Conservation (phyloP, 495 filamentous ascomycete species). For the Haplographium delicatum region DNA sequence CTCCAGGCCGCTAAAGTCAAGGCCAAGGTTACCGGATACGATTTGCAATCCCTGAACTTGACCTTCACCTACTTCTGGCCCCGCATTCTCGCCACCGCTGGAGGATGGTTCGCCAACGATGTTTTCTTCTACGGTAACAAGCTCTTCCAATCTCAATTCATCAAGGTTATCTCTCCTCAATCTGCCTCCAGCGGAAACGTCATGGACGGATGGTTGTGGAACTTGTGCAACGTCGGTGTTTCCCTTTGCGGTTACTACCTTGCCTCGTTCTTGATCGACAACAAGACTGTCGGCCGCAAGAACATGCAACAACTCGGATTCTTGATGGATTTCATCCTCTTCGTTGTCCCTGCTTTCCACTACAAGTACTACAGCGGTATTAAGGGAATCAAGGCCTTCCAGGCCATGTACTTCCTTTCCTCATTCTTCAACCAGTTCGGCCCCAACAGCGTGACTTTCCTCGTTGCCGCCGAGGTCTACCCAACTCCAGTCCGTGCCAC, state of each 20-base stretch:
- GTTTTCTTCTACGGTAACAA: slow-evolving; percentile 98
- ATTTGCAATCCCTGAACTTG: slow-evolving; percentile 67
- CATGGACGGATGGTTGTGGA: slow-evolving; percentile 82
- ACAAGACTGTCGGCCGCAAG: slow-evolving; percentile 78
- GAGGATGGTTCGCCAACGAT: slow-evolving; percentile 87
- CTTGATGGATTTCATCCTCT: slow-evolving; percentile 78
- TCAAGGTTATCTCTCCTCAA: slow-evolving; percentile 59
- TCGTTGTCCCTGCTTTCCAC: slow-evolving; percentile 77
- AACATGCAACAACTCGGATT: slow-evolving; percentile 89
- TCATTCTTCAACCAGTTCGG: slow-evolving; percentile 96
- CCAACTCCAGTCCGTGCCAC: slow-evolving; percentile 84
- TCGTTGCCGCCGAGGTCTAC: slow-evolving; percentile 85
- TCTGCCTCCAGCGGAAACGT: slow-evolving; percentile 45
- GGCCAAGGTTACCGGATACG: slow-evolving; percentile 79
- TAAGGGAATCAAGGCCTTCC: slow-evolving; percentile 70
- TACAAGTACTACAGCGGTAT: slow-evolving; percentile 66
- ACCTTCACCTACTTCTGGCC: slow-evolving; percentile 75
- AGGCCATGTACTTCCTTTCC: slow-evolving; percentile 73
- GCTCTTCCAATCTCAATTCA: slow-evolving; percentile 86
- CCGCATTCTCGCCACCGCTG: slow-evolving; percentile 74
- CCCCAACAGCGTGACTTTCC: slow-evolving; percentile 85
- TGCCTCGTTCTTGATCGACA: slow-evolving; percentile 20
- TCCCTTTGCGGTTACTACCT: slow-evolving; percentile 76
- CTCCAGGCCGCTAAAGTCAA: slow-evolving; percentile 75
- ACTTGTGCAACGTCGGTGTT: slow-evolving; percentile 76